Evolutionary conservation across 179 eudicot species (phyloP), one percentile per base, ranked within the genome.

Genomic region (Camellia oleifera): DNA sequence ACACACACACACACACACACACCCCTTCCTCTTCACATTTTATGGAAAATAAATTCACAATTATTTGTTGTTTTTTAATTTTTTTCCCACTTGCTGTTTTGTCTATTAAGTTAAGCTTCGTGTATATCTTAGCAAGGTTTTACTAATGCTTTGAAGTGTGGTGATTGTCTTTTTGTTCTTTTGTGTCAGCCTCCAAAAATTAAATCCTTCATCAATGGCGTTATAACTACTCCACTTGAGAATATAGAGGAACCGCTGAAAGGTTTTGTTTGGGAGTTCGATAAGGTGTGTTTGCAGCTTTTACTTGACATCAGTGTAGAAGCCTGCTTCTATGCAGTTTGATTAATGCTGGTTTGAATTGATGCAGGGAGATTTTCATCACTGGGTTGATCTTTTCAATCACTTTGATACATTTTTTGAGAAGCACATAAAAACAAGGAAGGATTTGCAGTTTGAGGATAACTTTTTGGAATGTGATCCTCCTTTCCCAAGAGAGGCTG

Each of bases 301-400:
- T 50, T 76, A 64, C 63, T 58, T 81, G 53, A 69, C 42, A 26
- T 60, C 50, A 40, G 9, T 75, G 23, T 13, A 77, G 14, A 23
- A 15, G 44, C 32, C 11, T 18, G 8, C 72, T 82, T 18, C 52
- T 69, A 18, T 70, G 70, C 63, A 72, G 63, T 63, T 78, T 5
- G 17, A 64, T 56, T 81, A 77, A 89, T 84, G 79, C 80, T 77
- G 72, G 72, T 61, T 79, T 80, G n/a, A 78, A 45, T 75, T 81
- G 64, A 67, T 89, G 84, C 98, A 97, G 99, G 99, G 99, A 60
- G 99, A 97, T 75, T 94, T 94, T 78, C 93, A 94, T 82, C 99
- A 97, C 56, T 97, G 98, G 99, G 93, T 88, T 77, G 99, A 97
- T 85, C 95, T 97, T 64, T 94, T 97, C 83, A 92, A 91, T 86